Base-by-base conservation (phyloP, 192 early-diverging fungal genomes). In the Gonapodya prolifera region DNA sequence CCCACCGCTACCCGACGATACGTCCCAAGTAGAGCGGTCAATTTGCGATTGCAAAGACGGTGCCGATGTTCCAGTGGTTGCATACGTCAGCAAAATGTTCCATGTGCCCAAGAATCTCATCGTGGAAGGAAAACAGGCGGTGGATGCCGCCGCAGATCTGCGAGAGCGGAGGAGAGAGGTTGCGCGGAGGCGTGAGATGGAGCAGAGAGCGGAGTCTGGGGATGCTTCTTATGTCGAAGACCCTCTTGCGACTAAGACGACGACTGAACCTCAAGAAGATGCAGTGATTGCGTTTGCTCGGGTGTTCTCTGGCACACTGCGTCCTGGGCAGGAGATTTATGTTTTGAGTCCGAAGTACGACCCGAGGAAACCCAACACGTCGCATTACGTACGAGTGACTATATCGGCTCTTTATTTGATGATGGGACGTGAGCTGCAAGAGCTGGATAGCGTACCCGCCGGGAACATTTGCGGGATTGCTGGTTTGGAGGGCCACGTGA, bases 381-480 rank as follows among this genome's bases (percentile, higher is more conserved):
- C 45, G 8, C 76, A 85, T 78, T 79, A 80, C 2, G 87, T 90
- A 33, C 87, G 95, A 80, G 84, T 97, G 30, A 91, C 83, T 0
- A 88, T 98, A 34, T 82, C 92, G 35, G 86, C 85, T 34, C 83
- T 99, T 45, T 99, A 95, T 74, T 85, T 99, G 86, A 88, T 98
- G 82, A 99, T 99, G 98, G 98, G 98, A 1, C 86, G 95, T 33
- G 98, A 99, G 69, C 82, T 99, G 74, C 90, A 94, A 78, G 84
- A 83, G 28, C 78, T 99, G 78, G 82, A 89, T 13, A 87, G 91
- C 78, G 98, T 97, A 0, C 91, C 93, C 0, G 98, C 98, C 13
- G 98, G 98, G 8, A 97, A 96, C 83, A 91, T 98, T 1, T 97
- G 98, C 86, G 98, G 94, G 31, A 94, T 99, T 78, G 91, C 91